A percentile compares a stretch with the other conserved stretches of the same genome.
phyloP scores from a whole-genome alignment of 176 grass and related monocot species.

The Metroxylon sagu region DNA sequence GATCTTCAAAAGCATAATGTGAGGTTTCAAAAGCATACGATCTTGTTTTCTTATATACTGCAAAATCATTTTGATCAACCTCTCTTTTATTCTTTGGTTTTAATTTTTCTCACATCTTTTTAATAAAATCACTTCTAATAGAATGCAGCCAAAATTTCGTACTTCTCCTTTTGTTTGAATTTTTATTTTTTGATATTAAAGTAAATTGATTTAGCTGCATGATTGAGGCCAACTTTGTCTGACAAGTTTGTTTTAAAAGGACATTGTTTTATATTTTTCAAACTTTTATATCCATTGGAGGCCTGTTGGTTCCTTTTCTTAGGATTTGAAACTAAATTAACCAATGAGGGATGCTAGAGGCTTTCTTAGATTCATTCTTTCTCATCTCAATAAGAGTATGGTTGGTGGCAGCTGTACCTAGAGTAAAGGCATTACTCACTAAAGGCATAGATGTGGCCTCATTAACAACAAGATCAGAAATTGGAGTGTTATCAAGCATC shows the following conservation, averaged over 20 bases:
- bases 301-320: slow-evolving; percentile 30
- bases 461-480: slow-evolving; percentile 12
- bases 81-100: slow-evolving; percentile 77
- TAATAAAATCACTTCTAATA: slow-evolving; percentile 42
- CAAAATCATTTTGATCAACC: slow-evolving; percentile 44
- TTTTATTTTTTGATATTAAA: slow-evolving; percentile 14
- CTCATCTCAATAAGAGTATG: slow-evolving; percentile 24
- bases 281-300: slow-evolving; percentile 23
- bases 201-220: background rate
- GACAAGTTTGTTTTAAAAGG: background rate
- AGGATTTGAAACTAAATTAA: slow-evolving; percentile 24
- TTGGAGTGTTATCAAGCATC: slow-evolving; percentile 14
- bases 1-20: slow-evolving; percentile 13
- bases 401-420: slow-evolving; percentile 9
- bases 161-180: slow-evolving; percentile 35
- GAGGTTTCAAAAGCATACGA: slow-evolving; percentile 25
- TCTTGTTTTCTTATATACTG: slow-evolving; percentile 74
- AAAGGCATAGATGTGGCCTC: slow-evolving; percentile 28
- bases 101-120: slow-evolving; percentile 54
- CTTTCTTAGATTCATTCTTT: slow-evolving; percentile 30
- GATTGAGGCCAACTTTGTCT: slow-evolving; percentile 1
- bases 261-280: slow-evolving; percentile 17
- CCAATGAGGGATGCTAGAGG: slow-evolving; percentile 8
- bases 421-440: slow-evolving; percentile 3
- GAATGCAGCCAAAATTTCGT: slow-evolving; percentile 14